phyloP scores from a whole-genome alignment of 1,139 yeast species.

The Candida tetrigidarum region DNA sequence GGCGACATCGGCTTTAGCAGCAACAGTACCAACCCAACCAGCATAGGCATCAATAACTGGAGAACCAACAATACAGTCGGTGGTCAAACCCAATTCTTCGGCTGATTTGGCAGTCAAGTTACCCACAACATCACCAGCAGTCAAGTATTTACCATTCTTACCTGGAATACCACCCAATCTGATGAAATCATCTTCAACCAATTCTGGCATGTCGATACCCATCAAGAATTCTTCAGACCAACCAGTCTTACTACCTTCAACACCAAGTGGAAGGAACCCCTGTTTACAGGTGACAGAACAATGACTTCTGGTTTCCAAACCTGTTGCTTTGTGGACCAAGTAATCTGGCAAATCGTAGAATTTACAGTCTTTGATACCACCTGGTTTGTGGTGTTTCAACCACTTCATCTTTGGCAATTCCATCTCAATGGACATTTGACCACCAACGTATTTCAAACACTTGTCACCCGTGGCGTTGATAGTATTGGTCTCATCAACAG shows the following conservation, averaged over 20 bases:
- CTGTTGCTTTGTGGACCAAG: constrained; percentile 89
- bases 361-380: constrained; percentile 66
- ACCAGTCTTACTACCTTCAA: constrained; percentile 82
- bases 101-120: constrained; percentile 69
- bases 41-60: constrained; percentile 99
- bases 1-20: constrained; percentile 72
- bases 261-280: constrained; percentile 92
- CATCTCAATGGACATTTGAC: constrained; percentile 98
- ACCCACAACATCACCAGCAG: constrained; percentile 92
- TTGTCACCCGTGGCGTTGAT: constrained; percentile 83
- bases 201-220: constrained; percentile 72
- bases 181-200: constrained; percentile 74
- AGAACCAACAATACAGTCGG: constrained; percentile 83
- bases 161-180: constrained; percentile 85
- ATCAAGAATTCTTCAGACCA: constrained; percentile 85
- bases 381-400: constrained; percentile 86
- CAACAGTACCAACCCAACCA: constrained; percentile 99
- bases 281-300: constrained; percentile 95
- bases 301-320: constrained; percentile 80
- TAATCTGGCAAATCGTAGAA: constrained; percentile 93
- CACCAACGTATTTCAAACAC: constrained; percentile 91
- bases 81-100: constrained; percentile 80
- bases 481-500: constrained; percentile 78
- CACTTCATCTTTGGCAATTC: constrained; percentile 97
- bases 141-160: constrained; percentile 69